These are phyloP conservation scores for California macrophylla DNA, from an alignment of 441 rosid species.

Conservation along the genomic window DNA sequence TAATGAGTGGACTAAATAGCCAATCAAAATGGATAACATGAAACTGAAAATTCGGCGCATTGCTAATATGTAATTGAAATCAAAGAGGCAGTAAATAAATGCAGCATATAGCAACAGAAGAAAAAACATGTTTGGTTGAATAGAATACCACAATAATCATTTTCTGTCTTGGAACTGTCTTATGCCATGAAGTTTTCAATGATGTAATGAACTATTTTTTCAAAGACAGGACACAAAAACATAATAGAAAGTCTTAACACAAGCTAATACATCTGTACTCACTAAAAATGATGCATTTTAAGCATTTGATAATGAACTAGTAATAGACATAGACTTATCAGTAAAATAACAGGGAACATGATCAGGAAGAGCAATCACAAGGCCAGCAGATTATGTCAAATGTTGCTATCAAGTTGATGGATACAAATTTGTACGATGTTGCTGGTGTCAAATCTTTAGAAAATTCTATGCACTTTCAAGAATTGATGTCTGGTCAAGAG, in stretches of 20 bases:
- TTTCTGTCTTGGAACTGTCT: not conserved
- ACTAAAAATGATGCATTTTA: not conserved
- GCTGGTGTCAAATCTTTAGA: not conserved
- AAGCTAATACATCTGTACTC: not conserved
- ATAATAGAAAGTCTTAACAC: not conserved
- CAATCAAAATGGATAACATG: not conserved
- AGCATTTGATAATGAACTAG: not conserved
- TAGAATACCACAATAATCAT: not conserved
- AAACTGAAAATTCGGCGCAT: not conserved
- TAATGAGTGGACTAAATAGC: not conserved
- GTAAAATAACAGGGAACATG: not conserved
- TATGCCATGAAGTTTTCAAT: not conserved
- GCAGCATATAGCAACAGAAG: not conserved
- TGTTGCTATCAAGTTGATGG: not conserved
- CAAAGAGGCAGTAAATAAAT: not conserved
- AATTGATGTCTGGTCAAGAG: not conserved
- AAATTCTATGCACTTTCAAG: not conserved
- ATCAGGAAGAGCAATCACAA: not conserved
- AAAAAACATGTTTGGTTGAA: too few species aligned
- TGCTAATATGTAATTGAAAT: not conserved
- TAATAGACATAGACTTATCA: not conserved
- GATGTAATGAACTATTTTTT: not conserved
- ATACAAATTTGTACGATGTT: not conserved
- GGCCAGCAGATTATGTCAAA: not conserved
- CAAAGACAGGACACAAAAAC: not conserved